A percentile compares a stretch with the other conserved stretches of the same genome.
These are phyloP conservation scores for Gliomastix tumulicola DNA, from an alignment of 2,329 filamentous ascomycete species.

Conservation along the genomic window DNA sequence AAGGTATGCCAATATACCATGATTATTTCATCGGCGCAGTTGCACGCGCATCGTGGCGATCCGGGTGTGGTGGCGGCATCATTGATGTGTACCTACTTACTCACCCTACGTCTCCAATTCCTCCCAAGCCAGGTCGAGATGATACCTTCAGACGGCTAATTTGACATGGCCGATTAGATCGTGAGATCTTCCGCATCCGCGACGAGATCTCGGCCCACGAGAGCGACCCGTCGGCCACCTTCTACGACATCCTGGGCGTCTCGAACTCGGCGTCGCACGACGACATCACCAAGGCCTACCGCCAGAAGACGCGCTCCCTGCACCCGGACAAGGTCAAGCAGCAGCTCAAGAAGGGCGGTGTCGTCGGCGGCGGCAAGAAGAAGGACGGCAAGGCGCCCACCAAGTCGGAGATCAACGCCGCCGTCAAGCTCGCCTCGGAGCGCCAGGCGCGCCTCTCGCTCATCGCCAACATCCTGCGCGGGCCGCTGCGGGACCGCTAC, in stretches of 20 bases:
- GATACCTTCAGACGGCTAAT: too few relatives aligned
- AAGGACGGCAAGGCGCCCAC: conserved; percentile 63
- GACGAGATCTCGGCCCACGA: conserved; percentile 84
- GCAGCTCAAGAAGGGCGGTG: conserved; percentile 57
- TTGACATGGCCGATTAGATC: too few relatives aligned
- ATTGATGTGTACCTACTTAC: too few relatives aligned
- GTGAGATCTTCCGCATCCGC: conserved; percentile 93
- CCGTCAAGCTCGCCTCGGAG: conserved; percentile 74
- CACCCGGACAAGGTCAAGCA: conserved; percentile 97
- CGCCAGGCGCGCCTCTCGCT: conserved; percentile 79
- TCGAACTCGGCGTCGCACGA: conserved; percentile 67
- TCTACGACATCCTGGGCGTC: conserved; percentile 90
- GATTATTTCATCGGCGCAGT: too few relatives aligned
- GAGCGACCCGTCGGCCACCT: conserved; percentile 66
- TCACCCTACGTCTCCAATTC: too few relatives aligned
- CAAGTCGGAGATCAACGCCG: conserved; percentile 67
- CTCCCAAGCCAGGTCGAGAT: too few relatives aligned
- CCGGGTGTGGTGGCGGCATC: too few relatives aligned
- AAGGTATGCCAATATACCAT: conserved; percentile 55
- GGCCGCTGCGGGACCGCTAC: conserved; percentile 76
- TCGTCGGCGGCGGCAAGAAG: conserved; percentile 38
- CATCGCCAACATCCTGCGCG: conserved; percentile 79
- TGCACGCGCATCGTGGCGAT: too few relatives aligned
- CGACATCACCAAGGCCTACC: conserved; percentile 90
- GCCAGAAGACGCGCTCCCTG: conserved; percentile 73